A percentile compares a stretch with the other conserved stretches of the same genome.
These are phyloP conservation scores for Botrytis pseudocinerea DNA, from an alignment of 2,329 filamentous ascomycete genomes.

Conservation along the genomic window DNA sequence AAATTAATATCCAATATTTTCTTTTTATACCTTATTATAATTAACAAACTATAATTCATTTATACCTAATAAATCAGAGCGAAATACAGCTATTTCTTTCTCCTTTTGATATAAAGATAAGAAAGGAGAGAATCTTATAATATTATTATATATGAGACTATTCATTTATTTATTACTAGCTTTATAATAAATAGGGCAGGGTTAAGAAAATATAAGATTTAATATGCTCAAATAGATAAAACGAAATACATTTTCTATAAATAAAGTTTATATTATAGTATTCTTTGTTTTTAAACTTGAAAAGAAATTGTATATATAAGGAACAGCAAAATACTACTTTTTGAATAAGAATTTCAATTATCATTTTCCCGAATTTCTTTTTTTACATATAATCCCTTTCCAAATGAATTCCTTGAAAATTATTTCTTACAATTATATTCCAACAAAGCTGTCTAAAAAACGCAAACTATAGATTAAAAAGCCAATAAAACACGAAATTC, in stretches of 20 bases:
- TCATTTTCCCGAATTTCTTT: background rate
- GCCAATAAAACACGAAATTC: background rate
- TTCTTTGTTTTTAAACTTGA: background rate
- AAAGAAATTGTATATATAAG: background rate
- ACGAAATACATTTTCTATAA: background rate
- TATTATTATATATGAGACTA: background rate
- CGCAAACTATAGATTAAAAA: background rate
- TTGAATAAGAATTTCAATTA: background rate
- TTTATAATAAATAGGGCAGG: background rate
- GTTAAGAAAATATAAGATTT: background rate
- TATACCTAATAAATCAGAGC: background rate
- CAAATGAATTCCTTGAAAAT: background rate
- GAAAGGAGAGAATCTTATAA: background rate
- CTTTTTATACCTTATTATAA: background rate
- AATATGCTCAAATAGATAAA: background rate
- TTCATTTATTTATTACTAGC: background rate
- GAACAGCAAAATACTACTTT: background rate
- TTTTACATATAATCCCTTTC: background rate
- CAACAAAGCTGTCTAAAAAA: background rate
- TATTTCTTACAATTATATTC: background rate
- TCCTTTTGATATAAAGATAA: background rate
- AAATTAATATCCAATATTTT: no score
- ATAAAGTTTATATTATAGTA: background rate
- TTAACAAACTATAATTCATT: background rate
- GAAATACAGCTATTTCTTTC: background rate